Base-by-base conservation (phyloP, 352 stramenopile genomes). In the Thalassiosira exigua region DNA sequence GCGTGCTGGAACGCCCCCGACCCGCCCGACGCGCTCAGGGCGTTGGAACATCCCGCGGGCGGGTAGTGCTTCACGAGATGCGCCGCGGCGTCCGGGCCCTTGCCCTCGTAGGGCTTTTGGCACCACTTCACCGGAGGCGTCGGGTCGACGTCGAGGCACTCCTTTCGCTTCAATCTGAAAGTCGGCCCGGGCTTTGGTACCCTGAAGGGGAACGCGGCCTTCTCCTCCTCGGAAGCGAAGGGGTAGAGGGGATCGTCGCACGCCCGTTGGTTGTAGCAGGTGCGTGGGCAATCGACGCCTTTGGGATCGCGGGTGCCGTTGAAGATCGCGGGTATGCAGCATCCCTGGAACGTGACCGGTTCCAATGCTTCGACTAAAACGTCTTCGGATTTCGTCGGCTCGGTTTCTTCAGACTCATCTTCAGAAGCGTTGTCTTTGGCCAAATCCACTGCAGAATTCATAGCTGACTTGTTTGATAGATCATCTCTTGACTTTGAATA, bases 1-100 rank as follows among this genome's bases (percentile, higher is more conserved):
- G 83, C 53, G 61, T 85, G 76, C 36, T 88, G 80, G 57, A 61
- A 81, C 14, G 62, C 1, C 3, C 72, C 72, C 27, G 48, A 61
- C 21, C 64, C 54, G 19, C 62, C 72, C 36, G 52, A 56, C 46
- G 62, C 36, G 33, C n/a, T 65, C 4, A 48, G 24, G 9, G 29
- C 11, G n/a, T n/a, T n/a, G 12, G 22, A 61, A 32, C 72, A 81
- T 7, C 72, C 72, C 48, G 72, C 44, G 19, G 72, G 72, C 11
- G 66, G 62, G 3, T 69, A 24, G 3, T 39, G 19, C 0, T 57
- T 32, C 39, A 50, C 39, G 7, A 53, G 29, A 29, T 66, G 33
- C 36, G n/a, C 56, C 3, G 22, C 27, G 14, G 32, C 12, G 39
- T 9, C 9, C 5, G 29, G 27, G 22, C 32, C 32, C 5, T 32